Conservation (phyloP, 148 eudicot species). For the Rhododendron kiyosumense region DNA sequence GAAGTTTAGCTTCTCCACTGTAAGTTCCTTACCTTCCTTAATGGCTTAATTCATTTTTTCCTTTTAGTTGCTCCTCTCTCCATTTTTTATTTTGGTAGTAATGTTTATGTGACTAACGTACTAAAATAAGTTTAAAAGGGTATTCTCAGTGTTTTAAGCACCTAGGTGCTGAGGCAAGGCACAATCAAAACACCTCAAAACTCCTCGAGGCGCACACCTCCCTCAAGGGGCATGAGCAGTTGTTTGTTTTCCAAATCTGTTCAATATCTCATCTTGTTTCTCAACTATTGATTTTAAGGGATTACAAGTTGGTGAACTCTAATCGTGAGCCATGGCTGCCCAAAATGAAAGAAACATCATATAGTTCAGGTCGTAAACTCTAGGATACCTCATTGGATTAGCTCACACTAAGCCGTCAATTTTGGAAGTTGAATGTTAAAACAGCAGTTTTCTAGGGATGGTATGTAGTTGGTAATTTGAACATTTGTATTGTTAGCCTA, state of each 20-base stretch:
- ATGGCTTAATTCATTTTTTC: not conserved
- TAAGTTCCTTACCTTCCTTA: conserved; percentile 40
- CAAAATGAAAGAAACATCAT: not conserved
- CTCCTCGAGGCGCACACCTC: not conserved
- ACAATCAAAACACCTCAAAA: not conserved
- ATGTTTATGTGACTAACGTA: not conserved
- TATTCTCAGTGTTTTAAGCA: not conserved
- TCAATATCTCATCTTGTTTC: not conserved
- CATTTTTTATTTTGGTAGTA: not conserved
- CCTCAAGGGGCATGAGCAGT: not conserved
- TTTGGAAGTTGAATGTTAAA: not conserved
- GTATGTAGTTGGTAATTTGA: not conserved
- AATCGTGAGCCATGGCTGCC: not conserved
- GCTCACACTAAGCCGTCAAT: not conserved
- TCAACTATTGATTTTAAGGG: not conserved
- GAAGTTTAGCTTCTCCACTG: conserved; percentile 59
- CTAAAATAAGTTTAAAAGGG: not conserved
- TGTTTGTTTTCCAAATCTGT: not conserved
- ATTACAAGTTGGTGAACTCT: not conserved
- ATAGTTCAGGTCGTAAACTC: not conserved
- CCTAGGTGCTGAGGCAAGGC: not conserved
- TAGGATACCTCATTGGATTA: not conserved
- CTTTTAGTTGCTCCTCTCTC: not conserved
- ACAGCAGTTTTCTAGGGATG: not conserved
- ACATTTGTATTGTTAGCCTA: not conserved